These are phyloP conservation scores for Colletotrichum acutatum DNA, from an alignment of 2,329 filamentous ascomycete genomes.

Conservation along the genomic window DNA sequence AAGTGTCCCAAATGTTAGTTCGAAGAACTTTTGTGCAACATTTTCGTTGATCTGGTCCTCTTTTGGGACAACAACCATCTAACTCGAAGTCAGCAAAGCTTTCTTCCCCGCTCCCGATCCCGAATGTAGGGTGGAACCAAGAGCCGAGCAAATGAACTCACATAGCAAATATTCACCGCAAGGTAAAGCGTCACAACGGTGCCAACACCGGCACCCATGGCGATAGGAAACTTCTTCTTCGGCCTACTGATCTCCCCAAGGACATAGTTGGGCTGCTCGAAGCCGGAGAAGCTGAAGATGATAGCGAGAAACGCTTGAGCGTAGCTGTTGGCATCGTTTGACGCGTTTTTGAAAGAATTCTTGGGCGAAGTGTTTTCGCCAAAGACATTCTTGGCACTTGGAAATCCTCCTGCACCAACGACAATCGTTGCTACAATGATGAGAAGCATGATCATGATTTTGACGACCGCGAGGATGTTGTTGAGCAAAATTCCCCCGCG, in stretches of 20 bases:
- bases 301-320: slow-evolving; percentile 55
- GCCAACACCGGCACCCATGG: slow-evolving; percentile 44
- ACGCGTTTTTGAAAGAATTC: slow-evolving; percentile 40
- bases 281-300: slow-evolving; percentile 51
- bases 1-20: slow-evolving; percentile 44
- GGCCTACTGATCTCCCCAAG: slow-evolving; percentile 47
- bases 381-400: slow-evolving; percentile 40
- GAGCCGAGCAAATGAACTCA: slow-evolving; percentile 41
- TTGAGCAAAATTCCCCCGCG: slow-evolving; percentile 62
- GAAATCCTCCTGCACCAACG: slow-evolving; percentile 43
- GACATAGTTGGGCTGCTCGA: slow-evolving; percentile 51
- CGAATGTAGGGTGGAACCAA: slow-evolving; percentile 19
- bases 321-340: slow-evolving; percentile 44
- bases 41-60: slow-evolving; percentile 37
- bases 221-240: slow-evolving; percentile 45
- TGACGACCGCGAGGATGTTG: slow-evolving; percentile 61
- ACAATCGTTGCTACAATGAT: slow-evolving; percentile 50
- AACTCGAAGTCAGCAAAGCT: slow-evolving; percentile 42
- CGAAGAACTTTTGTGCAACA: slow-evolving; percentile 49
- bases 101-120: too few relatives aligned
- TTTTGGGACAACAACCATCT: slow-evolving; percentile 53
- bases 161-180: slow-evolving; percentile 51
- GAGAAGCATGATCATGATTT: slow-evolving; percentile 58
- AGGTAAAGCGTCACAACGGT: slow-evolving; percentile 47
- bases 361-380: slow-evolving; percentile 40